Conservation (phyloP, 78 protist genomes). For the Dictyostelium discoideum region DNA sequence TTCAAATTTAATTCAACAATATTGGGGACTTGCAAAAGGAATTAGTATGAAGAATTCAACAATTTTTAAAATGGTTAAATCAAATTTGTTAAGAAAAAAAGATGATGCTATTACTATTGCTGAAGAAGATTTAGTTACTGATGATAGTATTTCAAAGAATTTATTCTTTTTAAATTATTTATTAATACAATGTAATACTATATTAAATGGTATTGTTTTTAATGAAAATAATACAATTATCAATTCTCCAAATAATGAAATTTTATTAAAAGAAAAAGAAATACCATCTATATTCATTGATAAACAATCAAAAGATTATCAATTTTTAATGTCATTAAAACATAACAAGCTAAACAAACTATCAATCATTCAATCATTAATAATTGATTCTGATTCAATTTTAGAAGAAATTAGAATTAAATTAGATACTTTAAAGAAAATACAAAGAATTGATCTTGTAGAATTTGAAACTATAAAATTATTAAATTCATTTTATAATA, state of each 20-base stretch:
- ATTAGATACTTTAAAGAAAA: constrained; percentile 1
- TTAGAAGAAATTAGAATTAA: background rate
- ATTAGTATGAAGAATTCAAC: background rate
- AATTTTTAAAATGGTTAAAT: background rate
- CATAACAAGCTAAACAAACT: background rate
- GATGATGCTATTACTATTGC: background rate
- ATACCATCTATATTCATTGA: background rate
- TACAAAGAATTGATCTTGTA: background rate
- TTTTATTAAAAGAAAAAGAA: background rate
- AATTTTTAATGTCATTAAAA: background rate
- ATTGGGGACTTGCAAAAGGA: constrained; percentile 49
- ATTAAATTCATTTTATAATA: constrained; percentile 30
- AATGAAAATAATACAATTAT: background rate
- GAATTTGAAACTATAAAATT: background rate
- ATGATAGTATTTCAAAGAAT: background rate
- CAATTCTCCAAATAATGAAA: background rate
- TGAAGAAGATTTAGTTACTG: background rate
- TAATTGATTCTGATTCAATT: background rate
- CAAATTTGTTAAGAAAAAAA: background rate
- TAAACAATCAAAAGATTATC: background rate
- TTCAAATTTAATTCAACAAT: constrained; percentile 17
- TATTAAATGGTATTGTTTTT: background rate
- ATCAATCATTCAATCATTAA: background rate
- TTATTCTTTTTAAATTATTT: constrained; percentile 9
- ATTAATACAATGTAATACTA: background rate